phyloP scores from a whole-genome alignment of 2,329 filamentous ascomycete genomes.

The Chaetothyriales sp. region DNA sequence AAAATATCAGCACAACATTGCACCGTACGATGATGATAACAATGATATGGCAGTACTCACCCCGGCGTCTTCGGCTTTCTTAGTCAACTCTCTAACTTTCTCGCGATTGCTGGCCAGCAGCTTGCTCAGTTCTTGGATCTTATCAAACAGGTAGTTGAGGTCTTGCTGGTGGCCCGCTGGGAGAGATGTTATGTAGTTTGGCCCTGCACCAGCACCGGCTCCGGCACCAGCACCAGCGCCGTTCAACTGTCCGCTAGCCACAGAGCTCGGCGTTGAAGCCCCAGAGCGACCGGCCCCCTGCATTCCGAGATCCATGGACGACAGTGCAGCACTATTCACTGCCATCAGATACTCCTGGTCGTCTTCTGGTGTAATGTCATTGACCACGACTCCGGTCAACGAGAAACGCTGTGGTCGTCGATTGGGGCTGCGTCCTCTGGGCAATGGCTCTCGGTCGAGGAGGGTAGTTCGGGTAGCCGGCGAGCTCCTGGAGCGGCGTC shows the following conservation, averaged over 20 bases:
- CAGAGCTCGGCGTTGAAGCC: background rate
- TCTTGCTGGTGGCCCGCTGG: slow-evolving; percentile 39
- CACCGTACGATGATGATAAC: background rate
- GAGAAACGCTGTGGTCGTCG: background rate
- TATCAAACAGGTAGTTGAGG: slow-evolving; percentile 37
- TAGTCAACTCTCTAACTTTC: slow-evolving; percentile 36
- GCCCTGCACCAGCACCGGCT: slow-evolving; percentile 10
- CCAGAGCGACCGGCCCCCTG: background rate
- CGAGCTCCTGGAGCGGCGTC: background rate
- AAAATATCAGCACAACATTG: background rate
- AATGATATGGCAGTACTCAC: slow-evolving; percentile 21
- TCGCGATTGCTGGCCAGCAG: slow-evolving; percentile 37
- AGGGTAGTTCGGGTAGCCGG: background rate
- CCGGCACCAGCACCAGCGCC: slow-evolving; percentile 10
- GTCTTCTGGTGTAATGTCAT: background rate
- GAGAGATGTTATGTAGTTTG: slow-evolving; percentile 16
- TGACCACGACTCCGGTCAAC: background rate
- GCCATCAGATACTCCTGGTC: background rate
- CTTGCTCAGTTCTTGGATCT: slow-evolving; percentile 37
- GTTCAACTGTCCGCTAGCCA: background rate
- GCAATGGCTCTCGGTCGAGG: background rate
- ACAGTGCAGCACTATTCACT: background rate
- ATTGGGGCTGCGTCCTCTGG: background rate
- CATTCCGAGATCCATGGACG: background rate
- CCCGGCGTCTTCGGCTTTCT: slow-evolving; percentile 36